phyloP scores from a whole-genome alignment of 768 basidiomycete species.

The Tricholoma hemisulphureum region DNA sequence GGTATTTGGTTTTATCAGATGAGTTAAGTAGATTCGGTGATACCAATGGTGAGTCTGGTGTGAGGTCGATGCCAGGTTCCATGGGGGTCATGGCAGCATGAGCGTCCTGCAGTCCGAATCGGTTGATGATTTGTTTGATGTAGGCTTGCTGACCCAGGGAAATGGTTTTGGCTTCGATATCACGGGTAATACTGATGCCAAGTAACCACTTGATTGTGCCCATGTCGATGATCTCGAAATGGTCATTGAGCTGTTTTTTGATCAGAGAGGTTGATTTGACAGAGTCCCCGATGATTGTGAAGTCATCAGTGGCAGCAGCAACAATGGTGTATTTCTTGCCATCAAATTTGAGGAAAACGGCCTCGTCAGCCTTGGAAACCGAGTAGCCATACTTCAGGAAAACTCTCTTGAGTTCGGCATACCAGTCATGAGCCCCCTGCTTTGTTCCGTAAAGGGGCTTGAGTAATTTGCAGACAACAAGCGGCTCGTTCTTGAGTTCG shows the following conservation, averaged over 20 bases:
- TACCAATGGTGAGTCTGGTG: too few relatives aligned
- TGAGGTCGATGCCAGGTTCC: too few relatives aligned
- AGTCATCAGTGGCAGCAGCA: background rate
- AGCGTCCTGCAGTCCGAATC: conserved; percentile 4
- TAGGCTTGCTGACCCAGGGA: too few relatives aligned
- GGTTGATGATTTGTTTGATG: conserved; percentile 9
- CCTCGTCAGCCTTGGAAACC: background rate
- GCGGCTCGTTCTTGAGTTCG: background rate
- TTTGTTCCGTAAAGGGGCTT: background rate
- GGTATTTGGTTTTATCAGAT: too few relatives aligned
- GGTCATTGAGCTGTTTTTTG: conserved; percentile 9
- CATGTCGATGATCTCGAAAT: conserved; percentile 24
- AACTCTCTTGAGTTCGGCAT: background rate
- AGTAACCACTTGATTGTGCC: conserved; percentile 21
- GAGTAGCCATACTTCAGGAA: background rate
- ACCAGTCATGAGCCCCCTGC: background rate
- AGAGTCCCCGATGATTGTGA: background rate
- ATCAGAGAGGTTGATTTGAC: background rate
- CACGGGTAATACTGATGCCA: conserved; percentile 17
- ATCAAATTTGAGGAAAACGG: background rate
- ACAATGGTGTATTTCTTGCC: background rate
- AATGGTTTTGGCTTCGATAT: too few relatives aligned
- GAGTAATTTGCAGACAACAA: background rate
- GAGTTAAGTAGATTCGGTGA: too few relatives aligned
- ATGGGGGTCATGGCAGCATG: background rate